Evolutionary conservation across 163 green algal genomes (phyloP).

Genomic region (Scenedesmus sp.): DNA sequence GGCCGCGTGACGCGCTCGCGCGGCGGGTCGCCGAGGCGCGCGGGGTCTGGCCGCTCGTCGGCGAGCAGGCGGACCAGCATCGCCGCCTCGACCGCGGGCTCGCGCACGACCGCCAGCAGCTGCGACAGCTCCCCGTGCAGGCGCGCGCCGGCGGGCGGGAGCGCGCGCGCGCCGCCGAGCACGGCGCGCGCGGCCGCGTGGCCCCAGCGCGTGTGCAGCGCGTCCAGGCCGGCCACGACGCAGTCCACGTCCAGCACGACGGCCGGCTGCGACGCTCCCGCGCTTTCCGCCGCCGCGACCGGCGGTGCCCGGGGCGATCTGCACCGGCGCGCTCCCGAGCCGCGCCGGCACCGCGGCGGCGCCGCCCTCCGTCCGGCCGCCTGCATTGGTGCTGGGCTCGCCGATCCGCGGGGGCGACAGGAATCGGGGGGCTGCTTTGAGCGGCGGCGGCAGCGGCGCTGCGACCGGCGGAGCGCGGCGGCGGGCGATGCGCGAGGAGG

Average conservation of each 20-base stretch:
- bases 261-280: background rate
- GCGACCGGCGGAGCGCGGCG: no score
- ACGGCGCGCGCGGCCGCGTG: background rate
- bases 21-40: conserved; percentile 44
- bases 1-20: conserved; percentile 42
- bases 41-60: conserved; percentile 50
- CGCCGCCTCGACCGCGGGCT: conserved; percentile 39
- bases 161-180: background rate
- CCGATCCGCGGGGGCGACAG: no score
- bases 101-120: conserved; percentile 35
- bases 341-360: no score
- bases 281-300: no score
- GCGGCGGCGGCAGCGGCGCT: no score
- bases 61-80: conserved; percentile 46
- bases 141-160: no score
- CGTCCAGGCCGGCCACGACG: background rate
- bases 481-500: no score
- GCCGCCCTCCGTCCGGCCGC: no score
- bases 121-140: background rate
- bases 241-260: conserved; percentile 22
- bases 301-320: no score
- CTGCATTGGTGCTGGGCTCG: background rate
- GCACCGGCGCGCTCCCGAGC: no score
- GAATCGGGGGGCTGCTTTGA: no score
- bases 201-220: background rate